Conservation (phyloP, 805 yeast genomes). For the Starmerella stigmatis region DNA sequence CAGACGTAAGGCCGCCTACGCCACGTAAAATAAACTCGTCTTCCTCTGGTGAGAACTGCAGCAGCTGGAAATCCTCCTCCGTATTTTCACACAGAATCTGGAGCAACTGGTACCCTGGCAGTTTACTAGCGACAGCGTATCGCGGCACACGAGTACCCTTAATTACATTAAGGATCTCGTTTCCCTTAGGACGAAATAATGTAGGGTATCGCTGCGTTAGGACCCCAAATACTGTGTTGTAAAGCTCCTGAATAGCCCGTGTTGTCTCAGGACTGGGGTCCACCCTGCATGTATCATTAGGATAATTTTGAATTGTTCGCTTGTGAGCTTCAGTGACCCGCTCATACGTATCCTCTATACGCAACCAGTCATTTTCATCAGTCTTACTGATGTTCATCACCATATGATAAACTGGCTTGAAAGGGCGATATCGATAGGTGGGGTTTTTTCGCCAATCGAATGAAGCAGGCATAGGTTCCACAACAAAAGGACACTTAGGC, state of each 20-base stretch:
- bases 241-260: slow-evolving; percentile 40
- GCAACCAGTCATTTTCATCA: slow-evolving; percentile 45
- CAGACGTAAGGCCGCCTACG: slow-evolving; percentile 53
- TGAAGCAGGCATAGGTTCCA: slow-evolving; percentile 7
- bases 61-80: slow-evolving; percentile 56
- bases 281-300: slow-evolving; percentile 16
- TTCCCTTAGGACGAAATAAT: slow-evolving; percentile 33
- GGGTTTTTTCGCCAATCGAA: slow-evolving; percentile 6
- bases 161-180: slow-evolving; percentile 11
- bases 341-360: slow-evolving; percentile 51
- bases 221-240: slow-evolving; percentile 36
- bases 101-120: slow-evolving; percentile 11
- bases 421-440: slow-evolving; percentile 38
- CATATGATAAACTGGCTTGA: slow-evolving; percentile 49
- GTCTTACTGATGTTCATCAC: slow-evolving; percentile 51
- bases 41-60: slow-evolving; percentile 36
- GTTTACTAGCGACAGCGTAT: slow-evolving; percentile 2
- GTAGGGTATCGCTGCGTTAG: slow-evolving; percentile 43
- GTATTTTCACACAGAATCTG: slow-evolving; percentile 29
- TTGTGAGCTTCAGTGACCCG: slow-evolving; percentile 36
- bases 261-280: slow-evolving; percentile 1
- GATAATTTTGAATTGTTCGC: slow-evolving; percentile 25
- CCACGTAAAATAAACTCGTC: slow-evolving; percentile 42
- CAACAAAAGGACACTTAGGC: slow-evolving; percentile 2
- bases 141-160: slow-evolving; percentile 7